Evolutionary conservation across 2,329 filamentous ascomycete genomes (phyloP), one percentile per base, ranked within the genome.

Genomic region (Tolypocladium ovalisporum): DNA sequence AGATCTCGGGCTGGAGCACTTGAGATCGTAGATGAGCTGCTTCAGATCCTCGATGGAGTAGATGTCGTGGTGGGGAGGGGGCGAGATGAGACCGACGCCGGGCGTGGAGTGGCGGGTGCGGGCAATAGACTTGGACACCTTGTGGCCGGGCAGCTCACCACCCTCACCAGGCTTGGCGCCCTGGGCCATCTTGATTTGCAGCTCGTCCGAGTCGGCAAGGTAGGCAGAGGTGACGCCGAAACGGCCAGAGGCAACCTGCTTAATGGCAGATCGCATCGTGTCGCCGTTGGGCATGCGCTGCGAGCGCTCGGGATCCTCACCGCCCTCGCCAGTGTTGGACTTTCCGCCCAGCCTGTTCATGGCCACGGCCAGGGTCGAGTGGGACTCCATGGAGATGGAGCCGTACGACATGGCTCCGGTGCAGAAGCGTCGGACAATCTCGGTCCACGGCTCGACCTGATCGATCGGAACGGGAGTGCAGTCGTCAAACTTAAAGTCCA

Each of bases 121-220:
- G 58, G 90, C 93, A 73, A 97, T 97, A 8, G 90, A 89, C 68
- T 89, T 89, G 60, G 92, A 94, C 34, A 97, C 93, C 77, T 97
- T 97, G 80, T 97, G 91, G 44, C 93, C 93, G 54, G 93, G 93
- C 68, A 97, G 84, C 75, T 97, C 93, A 82, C 93, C 93, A 78
- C 93, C 93, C 75, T 97, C 93, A 74, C 93, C 93, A 57, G 93
- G 93, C 82, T 97, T 97, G 61, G 93, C 93, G 71, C 93, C 93
- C 76, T 97, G 93, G 12, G 93, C 93, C 93, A 97, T 97, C 83
- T 97, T 97, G 77, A 97, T 97, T 74, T 97, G 93, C 52, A 97
- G 79, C 76, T 97, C 92, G 68, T 97, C 93, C 22, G 93, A 90
- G 72, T 97, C 93, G 54, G 92, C 90, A 19, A 97, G 84, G 71